phyloP scores from a whole-genome alignment of 1,139 yeast species.

The Nematodospora anomalae region DNA sequence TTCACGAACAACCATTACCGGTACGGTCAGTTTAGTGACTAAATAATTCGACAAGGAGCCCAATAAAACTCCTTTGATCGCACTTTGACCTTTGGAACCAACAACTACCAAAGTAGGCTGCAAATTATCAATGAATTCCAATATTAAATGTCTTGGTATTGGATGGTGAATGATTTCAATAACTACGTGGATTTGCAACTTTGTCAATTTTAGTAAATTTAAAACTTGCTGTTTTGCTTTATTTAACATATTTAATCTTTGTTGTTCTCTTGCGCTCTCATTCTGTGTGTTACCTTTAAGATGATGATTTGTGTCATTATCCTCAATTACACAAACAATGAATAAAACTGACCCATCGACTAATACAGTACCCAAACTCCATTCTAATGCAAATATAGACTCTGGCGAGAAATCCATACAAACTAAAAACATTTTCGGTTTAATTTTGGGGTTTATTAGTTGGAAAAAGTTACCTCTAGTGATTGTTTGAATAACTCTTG shows the following conservation, averaged over 20 bases:
- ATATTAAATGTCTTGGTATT: conserved; percentile 80
- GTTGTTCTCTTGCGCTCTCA: conserved; percentile 48
- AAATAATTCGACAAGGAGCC: conserved; percentile 77
- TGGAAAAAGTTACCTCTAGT: conserved; percentile 70
- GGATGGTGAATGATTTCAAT: conserved; percentile 82
- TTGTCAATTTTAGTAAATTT: conserved; percentile 64
- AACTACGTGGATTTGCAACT: conserved; percentile 73
- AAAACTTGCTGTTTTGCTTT: conserved; percentile 60
- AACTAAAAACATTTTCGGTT: conserved; percentile 69
- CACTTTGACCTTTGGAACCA: conserved; percentile 76
- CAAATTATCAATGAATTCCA: conserved; percentile 78
- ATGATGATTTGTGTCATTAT: conserved; percentile 52
- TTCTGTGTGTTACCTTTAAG: conserved; percentile 41
- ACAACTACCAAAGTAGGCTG: conserved; percentile 83
- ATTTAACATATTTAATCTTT: conserved; percentile 58
- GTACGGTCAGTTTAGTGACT: conserved; percentile 76
- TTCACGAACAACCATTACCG: conserved; percentile 88
- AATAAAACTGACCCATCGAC: conserved; percentile 84
- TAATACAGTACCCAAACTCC: conserved; percentile 85
- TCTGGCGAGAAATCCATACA: conserved; percentile 86
- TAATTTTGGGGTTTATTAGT: conserved; percentile 47
- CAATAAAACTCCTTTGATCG: conserved; percentile 71
- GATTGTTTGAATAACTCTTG: conserved; percentile 64
- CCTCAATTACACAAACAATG: conserved; percentile 76
- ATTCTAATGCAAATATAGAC: conserved; percentile 81